These are phyloP conservation scores for Penicillium robsamsonii DNA, from an alignment of 495 filamentous ascomycete genomes.

Conservation along the genomic window DNA sequence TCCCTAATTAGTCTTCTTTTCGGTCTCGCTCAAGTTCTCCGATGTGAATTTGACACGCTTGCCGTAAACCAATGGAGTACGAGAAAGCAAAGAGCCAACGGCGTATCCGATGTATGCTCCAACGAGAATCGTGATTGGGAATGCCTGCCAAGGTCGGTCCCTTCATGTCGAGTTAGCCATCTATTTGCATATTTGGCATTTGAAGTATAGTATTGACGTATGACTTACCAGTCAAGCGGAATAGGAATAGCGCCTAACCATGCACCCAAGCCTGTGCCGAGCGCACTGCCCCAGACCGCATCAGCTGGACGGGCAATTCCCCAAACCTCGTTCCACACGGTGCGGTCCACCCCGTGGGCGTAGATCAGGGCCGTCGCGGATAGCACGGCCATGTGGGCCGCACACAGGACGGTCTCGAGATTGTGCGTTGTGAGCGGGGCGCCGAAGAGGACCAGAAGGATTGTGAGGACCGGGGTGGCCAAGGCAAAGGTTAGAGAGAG, in stretches of 20 bases:
- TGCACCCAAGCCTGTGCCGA: slow-evolving; percentile 53
- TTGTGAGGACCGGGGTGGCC: slow-evolving; percentile 59
- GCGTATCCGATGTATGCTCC: slow-evolving; percentile 69
- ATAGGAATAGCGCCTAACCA: slow-evolving; percentile 81
- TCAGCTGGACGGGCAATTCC: slow-evolving; percentile 43
- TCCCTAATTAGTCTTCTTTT: slow-evolving; percentile 34
- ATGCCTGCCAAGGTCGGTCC: slow-evolving; percentile 95
- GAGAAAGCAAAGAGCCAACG: slow-evolving; percentile 59
- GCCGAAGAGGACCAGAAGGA: slow-evolving; percentile 79
- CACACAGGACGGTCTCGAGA: slow-evolving; percentile 71
- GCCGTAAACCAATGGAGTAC: slow-evolving; percentile 56
- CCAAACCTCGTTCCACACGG: slow-evolving; percentile 71
- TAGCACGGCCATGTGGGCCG: slow-evolving; percentile 77
- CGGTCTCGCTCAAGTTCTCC: slow-evolving; percentile 21
- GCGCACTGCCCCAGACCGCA: slow-evolving; percentile 40
- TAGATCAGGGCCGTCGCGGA: slow-evolving; percentile 75
- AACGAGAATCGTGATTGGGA: slow-evolving; percentile 83
- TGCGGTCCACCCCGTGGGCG: slow-evolving; percentile 71
- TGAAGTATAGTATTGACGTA: slow-evolving; percentile 10
- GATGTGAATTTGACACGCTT: slow-evolving; percentile 59
- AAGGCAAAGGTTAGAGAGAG: slow-evolving; percentile 63
- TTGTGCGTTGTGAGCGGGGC: slow-evolving; percentile 85
- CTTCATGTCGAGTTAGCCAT: slow-evolving; percentile 32
- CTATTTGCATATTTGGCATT: neutral
- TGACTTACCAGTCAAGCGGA: slow-evolving; percentile 81